These are phyloP conservation scores for Neurospora sublineolata DNA, from an alignment of 495 filamentous ascomycete genomes.

Conservation along the genomic window DNA sequence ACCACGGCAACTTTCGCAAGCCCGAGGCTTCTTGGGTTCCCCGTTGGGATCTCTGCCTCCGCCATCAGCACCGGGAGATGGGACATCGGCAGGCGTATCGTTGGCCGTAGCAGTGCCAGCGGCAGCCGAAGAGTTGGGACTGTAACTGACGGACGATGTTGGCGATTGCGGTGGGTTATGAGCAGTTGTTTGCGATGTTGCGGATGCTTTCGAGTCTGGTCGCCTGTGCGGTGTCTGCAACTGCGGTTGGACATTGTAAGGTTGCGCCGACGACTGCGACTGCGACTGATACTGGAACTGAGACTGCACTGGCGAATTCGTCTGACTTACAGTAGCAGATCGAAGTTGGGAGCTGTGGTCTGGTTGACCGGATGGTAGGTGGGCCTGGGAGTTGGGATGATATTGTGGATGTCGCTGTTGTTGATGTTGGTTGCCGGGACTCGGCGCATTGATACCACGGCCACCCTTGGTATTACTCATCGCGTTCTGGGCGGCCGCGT, in stretches of 20 bases:
- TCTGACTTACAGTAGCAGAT: background rate
- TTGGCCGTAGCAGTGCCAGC: background rate
- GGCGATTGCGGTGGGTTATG: background rate
- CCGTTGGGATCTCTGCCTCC: conserved; percentile 27
- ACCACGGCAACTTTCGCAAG: conserved; percentile 83
- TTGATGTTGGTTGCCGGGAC: background rate
- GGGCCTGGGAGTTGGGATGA: background rate
- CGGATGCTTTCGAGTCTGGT: background rate
- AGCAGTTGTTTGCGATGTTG: background rate
- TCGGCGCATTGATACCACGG: background rate
- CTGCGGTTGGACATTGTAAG: background rate
- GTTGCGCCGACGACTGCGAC: background rate
- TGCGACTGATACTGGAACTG: background rate
- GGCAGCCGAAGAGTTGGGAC: background rate
- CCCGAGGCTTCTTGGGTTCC: conserved; percentile 69
- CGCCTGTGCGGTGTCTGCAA: background rate
- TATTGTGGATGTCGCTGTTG: background rate
- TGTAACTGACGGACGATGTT: background rate
- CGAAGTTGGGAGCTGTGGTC: background rate
- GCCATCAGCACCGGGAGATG: conserved; percentile 5
- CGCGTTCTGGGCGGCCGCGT: background rate
- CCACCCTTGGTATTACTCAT: background rate
- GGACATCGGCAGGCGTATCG: background rate
- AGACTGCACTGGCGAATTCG: background rate
- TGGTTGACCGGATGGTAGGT: background rate